Percentiles rank a stretch among this genome's conserved stretches.
These are phyloP conservation scores for Veloboletus limbatus DNA, from an alignment of 1,284 basidiomycete genomes.

Conservation along the genomic window DNA sequence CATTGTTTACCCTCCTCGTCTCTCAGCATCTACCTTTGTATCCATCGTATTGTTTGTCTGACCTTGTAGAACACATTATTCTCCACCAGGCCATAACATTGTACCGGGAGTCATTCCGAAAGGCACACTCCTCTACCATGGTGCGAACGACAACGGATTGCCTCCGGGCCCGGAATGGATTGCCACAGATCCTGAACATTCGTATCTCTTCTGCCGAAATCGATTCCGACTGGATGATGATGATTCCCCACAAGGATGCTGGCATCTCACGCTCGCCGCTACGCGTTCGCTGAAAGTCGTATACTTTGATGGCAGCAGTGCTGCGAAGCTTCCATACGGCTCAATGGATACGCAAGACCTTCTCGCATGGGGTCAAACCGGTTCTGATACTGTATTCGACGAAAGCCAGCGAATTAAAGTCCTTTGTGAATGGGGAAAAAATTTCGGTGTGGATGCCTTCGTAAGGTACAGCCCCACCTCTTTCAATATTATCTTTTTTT, in stretches of 20 bases:
- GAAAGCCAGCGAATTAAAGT: conserved; percentile 33
- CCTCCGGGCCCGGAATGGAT: conserved; percentile 40
- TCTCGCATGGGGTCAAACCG: conserved; percentile 35
- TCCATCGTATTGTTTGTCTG: too few species aligned
- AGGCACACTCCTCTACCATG: conserved; percentile 45
- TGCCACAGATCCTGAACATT: conserved; percentile 45
- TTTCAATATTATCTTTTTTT: too few species aligned
- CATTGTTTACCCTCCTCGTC: too few species aligned
- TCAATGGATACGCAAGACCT: conserved; percentile 45
- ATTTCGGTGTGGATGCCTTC: too few species aligned
- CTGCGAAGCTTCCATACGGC: conserved; percentile 36
- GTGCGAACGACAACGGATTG: conserved; percentile 22
- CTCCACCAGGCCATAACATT: conserved; percentile 39
- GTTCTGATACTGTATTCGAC: conserved; percentile 10
- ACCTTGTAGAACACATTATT: not conserved
- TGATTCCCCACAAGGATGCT: conserved; percentile 25
- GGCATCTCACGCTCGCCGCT: conserved; percentile 39
- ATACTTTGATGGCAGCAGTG: conserved; percentile 46
- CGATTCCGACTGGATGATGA: not conserved
- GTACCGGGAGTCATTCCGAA: conserved; percentile 40
- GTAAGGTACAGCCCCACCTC: too few species aligned
- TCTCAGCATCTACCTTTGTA: too few species aligned
- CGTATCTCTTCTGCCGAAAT: conserved; percentile 38
- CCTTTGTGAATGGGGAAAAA: conserved; percentile 40
- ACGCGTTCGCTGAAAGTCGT: conserved; percentile 39